phyloP scores from a whole-genome alignment of 208 protist genomes.

The Phytomonas francai region DNA sequence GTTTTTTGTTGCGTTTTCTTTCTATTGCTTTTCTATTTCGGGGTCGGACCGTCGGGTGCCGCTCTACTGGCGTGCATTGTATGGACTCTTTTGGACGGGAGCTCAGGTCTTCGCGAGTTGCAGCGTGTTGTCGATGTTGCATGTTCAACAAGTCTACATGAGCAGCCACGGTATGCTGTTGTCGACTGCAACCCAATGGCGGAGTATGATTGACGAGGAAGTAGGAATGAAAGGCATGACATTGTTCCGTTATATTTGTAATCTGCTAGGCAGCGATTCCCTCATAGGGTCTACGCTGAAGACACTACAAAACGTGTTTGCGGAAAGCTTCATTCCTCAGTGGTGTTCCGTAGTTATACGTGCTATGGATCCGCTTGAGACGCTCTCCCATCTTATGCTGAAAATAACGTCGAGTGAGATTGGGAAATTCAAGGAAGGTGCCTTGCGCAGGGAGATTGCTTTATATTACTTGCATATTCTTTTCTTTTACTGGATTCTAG shows the following conservation, averaged over 20 bases:
- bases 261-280: conserved; percentile 21
- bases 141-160: conserved; percentile 44
- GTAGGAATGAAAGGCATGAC: conserved; percentile 12
- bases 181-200: conserved; percentile 36
- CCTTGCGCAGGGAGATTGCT: conserved; percentile 32
- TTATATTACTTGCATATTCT: conserved; percentile 66
- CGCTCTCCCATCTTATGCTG: conserved; percentile 43
- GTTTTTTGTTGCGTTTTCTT: conserved; percentile 38
- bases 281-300: conserved; percentile 9
- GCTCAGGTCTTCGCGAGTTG: conserved; percentile 36
- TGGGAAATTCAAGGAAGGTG: conserved; percentile 28
- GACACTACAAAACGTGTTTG: conserved; percentile 10
- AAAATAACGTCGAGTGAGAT: conserved; percentile 31
- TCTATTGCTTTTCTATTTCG: conserved; percentile 41
- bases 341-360: conserved; percentile 27
- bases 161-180: conserved; percentile 36
- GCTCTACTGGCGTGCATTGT: conserved; percentile 33
- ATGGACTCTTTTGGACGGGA: conserved; percentile 44
- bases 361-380: conserved; percentile 52
- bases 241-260: conserved; percentile 15
- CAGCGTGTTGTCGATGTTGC: conserved; percentile 37
- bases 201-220: conserved; percentile 53
- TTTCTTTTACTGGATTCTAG: conserved; percentile 75
- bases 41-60: conserved; percentile 33
- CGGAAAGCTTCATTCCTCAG: conserved; percentile 15